phyloP scores from a whole-genome alignment of 108 stramenopile species.

The Skeletonema marinoi region DNA sequence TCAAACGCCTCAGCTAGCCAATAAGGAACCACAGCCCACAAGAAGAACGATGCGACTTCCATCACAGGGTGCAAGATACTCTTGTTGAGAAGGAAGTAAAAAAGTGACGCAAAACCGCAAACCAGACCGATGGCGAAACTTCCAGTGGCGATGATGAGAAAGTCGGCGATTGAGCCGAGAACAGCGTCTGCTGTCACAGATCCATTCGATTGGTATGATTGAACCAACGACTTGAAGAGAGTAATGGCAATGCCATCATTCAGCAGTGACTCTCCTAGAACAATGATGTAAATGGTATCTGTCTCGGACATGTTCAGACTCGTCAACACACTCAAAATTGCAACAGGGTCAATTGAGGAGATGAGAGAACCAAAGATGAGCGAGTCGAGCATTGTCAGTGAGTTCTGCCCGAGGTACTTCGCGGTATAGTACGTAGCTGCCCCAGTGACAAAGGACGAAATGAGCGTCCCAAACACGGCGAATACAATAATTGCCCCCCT shows the following conservation, averaged over 20 bases:
- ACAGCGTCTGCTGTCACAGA: constrained; percentile 33
- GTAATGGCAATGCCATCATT: constrained; percentile 82
- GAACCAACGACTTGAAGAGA: constrained; percentile 57
- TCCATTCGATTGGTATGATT: constrained; percentile 36
- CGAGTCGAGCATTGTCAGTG: constrained; percentile 46
- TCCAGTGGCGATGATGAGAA: constrained; percentile 75
- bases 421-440: constrained; percentile 57
- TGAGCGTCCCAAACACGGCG: constrained; percentile 75
- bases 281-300: constrained; percentile 63
- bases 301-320: constrained; percentile 47
- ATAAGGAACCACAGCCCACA: constrained; percentile 89
- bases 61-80: constrained; percentile 74
- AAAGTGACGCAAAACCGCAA: constrained; percentile 62
- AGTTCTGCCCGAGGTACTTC: constrained; percentile 31
- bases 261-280: constrained; percentile 79
- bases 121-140: constrained; percentile 78
- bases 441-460: constrained; percentile 74
- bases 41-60: constrained; percentile 86
- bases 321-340: constrained; percentile 56
- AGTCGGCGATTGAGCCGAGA: constrained; percentile 46
- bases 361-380: constrained; percentile 64
- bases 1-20: constrained; percentile 87
- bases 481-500: constrained; percentile 78
- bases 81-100: constrained; percentile 84
- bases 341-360: constrained; percentile 68